Percentiles rank a stretch among this genome's conserved stretches.
phyloP scores from a whole-genome alignment of 352 stramenopile species.

The Pythium diclinum region DNA sequence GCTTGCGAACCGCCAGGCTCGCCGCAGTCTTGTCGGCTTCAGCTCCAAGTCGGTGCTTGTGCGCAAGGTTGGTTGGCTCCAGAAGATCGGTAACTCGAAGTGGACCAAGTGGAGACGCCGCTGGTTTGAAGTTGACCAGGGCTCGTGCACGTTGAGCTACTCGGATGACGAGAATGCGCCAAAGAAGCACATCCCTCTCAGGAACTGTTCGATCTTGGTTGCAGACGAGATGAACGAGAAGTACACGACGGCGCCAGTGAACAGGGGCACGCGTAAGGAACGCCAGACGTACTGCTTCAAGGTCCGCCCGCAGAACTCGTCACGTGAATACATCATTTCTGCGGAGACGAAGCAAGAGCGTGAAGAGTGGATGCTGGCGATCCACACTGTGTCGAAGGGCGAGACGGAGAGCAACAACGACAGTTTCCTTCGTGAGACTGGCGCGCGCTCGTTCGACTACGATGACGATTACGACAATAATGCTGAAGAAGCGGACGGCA shows the following conservation, averaged over 20 bases:
- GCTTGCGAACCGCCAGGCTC: conserved; percentile 34
- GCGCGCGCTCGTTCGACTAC: conserved; percentile 7
- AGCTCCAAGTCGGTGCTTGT: conserved; percentile 54
- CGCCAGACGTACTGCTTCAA: conserved; percentile 87
- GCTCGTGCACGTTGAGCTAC: conserved; percentile 76
- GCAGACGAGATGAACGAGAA: conserved; percentile 86
- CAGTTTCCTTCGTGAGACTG: conserved; percentile 24
- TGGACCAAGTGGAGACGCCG: conserved; percentile 72
- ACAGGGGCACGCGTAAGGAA: conserved; percentile 78
- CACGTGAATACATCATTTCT: conserved; percentile 79
- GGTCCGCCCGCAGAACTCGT: conserved; percentile 68
- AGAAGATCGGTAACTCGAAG: conserved; percentile 72
- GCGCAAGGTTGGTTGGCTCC: conserved; percentile 79
- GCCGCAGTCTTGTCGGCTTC: conserved; percentile 48
- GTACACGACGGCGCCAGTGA: conserved; percentile 83
- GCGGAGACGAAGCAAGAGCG: conserved; percentile 86
- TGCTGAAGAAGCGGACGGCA: conserved; percentile 45
- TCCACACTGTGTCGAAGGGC: conserved; percentile 69
- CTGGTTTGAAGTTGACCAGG: conserved; percentile 82
- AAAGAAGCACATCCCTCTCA: conserved; percentile 71
- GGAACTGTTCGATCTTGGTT: conserved; percentile 62
- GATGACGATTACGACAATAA: conserved; percentile 40
- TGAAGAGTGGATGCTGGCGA: conserved; percentile 88
- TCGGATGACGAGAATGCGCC: conserved; percentile 58
- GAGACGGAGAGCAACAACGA: conserved; percentile 55